These are phyloP conservation scores for Mycena amicta DNA, from an alignment of 768 basidiomycete species.

Conservation along the genomic window DNA sequence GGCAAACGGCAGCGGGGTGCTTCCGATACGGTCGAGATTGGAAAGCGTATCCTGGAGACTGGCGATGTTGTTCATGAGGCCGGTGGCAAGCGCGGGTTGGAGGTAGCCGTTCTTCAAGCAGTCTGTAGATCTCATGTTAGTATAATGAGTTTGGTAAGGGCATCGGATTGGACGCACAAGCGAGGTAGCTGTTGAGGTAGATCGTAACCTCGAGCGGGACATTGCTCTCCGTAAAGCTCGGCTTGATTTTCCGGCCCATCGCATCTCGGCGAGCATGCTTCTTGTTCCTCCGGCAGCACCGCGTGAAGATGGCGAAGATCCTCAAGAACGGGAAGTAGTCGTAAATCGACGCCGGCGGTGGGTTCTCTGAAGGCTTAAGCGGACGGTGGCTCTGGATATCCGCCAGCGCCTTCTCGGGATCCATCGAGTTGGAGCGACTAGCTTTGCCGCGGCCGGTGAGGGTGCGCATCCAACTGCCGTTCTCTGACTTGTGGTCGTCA, in stretches of 20 bases:
- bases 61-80: conserved; percentile 47
- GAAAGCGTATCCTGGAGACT: conserved; percentile 58
- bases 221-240: conserved; percentile 52
- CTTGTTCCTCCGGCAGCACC: conserved; percentile 27
- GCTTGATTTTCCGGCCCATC: conserved; percentile 32
- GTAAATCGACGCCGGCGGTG: conserved; percentile 49
- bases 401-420: conserved; percentile 49
- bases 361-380: conserved; percentile 59
- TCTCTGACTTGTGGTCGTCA: conserved; percentile 13
- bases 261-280: conserved; percentile 23
- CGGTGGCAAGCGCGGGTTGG: conserved; percentile 58
- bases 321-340: conserved; percentile 60
- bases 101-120: conserved; percentile 48
- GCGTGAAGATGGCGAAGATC: conserved; percentile 44
- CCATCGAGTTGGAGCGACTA: conserved; percentile 33
- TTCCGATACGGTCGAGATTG: conserved; percentile 64
- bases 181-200: conserved; percentile 42
- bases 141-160: neutral
- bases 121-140: conserved; percentile 27
- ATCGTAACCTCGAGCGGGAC: conserved; percentile 64
- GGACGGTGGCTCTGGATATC: conserved; percentile 41
- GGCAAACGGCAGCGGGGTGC: conserved; percentile 68
- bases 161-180: conserved; percentile 12
- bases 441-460: conserved; percentile 8
- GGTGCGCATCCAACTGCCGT: conserved; percentile 15